Conservation (phyloP, 257 asterid genomes). For the Solanum commersonii region DNA sequence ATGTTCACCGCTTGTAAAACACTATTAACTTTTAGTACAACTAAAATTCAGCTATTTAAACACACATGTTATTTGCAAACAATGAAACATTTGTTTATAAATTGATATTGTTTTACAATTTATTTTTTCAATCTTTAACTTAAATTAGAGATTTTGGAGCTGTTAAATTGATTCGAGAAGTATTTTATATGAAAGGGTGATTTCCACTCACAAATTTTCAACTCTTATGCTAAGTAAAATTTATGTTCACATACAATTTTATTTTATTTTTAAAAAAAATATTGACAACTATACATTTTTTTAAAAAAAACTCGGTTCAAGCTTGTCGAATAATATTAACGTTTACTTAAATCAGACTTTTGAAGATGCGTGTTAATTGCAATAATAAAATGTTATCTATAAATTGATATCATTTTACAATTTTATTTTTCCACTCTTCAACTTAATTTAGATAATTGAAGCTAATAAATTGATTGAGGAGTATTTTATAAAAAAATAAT, state of each 20-base stretch:
- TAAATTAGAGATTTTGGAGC: not conserved
- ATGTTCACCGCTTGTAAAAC: rapidly evolving
- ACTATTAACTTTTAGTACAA: not conserved
- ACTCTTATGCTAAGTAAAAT: not conserved
- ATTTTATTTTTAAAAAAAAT: not conserved
- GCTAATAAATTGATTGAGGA: not conserved
- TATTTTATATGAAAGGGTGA: not conserved
- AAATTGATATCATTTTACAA: too few relatives aligned
- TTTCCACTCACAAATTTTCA: not conserved
- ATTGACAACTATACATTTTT: not conserved
- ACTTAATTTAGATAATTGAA: not conserved
- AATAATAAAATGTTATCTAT: not conserved
- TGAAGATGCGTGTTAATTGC: too few relatives aligned
- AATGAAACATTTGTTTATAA: not conserved
- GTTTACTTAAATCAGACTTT: too few relatives aligned
- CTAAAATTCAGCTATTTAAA: not conserved
- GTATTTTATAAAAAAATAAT: too few relatives aligned
- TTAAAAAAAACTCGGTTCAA: too few relatives aligned
- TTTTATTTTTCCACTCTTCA: not conserved
- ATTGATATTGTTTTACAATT: not conserved
- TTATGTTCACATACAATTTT: not conserved
- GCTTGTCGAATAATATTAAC: too few relatives aligned
- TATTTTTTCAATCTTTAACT: not conserved
- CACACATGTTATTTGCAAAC: not conserved
- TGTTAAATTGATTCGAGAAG: not conserved